phyloP scores from a whole-genome alignment of 2,329 filamentous ascomycete species.

The Aspergillus aculeatus region DNA sequence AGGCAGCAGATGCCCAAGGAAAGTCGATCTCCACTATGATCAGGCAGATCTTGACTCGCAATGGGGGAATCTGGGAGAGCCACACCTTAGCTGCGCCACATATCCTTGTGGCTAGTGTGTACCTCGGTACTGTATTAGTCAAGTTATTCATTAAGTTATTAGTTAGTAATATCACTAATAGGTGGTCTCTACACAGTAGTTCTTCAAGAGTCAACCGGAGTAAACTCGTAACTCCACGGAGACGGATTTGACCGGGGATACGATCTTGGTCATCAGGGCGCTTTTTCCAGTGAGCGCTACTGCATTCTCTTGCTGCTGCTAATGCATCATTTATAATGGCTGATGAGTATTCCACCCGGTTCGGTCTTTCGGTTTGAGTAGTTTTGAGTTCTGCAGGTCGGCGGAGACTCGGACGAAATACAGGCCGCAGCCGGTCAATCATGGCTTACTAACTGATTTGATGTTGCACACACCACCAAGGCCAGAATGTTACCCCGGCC shows the following conservation, averaged over 20 bases:
- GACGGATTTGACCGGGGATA: not conserved
- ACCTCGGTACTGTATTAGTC: not conserved
- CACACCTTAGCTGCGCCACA: conserved; percentile 5
- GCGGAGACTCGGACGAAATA: not conserved
- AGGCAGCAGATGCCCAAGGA: not conserved
- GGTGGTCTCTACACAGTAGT: not conserved
- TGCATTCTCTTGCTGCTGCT: conserved; percentile 6
- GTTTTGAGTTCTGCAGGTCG: not conserved
- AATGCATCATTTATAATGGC: conserved; percentile 5
- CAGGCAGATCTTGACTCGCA: not conserved
- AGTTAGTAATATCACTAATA: not conserved
- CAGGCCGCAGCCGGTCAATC: not conserved
- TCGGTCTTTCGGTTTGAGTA: not conserved
- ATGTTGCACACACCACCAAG: too few relatives aligned
- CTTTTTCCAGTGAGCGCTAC: conserved; percentile 9
- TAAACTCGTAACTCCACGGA: not conserved
- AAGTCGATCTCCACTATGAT: not conserved
- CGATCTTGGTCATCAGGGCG: not conserved
- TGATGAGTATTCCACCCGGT: not conserved
- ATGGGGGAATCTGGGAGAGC: not conserved
- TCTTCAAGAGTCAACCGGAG: not conserved
- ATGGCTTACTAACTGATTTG: not conserved
- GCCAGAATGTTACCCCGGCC: not conserved
- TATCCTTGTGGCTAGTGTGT: conserved; percentile 8
- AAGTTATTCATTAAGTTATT: not conserved